A percentile compares a stretch with the other conserved stretches of the same genome.
Conservation (phyloP, 306 rosid species). For the Prunus kanzakura region DNA sequence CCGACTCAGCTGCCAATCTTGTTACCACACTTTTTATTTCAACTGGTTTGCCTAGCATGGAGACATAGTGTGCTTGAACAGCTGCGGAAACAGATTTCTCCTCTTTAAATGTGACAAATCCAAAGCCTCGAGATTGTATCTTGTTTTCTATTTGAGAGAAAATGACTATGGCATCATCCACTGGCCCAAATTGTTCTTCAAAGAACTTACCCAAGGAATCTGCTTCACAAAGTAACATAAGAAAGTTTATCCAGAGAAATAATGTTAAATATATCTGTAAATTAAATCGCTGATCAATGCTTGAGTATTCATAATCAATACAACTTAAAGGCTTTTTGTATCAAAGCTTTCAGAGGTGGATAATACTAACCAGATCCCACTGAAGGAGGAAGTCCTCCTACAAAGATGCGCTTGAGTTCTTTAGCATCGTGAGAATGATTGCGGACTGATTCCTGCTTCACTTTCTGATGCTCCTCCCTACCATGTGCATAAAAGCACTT, state of each 20-base stretch:
- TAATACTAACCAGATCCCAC: constrained; percentile 32
- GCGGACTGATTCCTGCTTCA: constrained; percentile 15
- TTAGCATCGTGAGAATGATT: neutral
- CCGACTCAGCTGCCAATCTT: constrained; percentile 14
- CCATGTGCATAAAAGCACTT: constrained; percentile 35
- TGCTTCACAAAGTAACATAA: constrained; percentile 6
- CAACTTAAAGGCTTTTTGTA: neutral
- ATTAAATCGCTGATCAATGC: neutral
- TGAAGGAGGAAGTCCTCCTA: constrained; percentile 37
- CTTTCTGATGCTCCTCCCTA: constrained; percentile 11
- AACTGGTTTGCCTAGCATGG: constrained; percentile 32
- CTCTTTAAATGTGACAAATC: constrained; percentile 38
- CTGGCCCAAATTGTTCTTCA: constrained; percentile 37
- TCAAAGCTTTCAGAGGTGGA: constrained; percentile 10
- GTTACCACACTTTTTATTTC: constrained; percentile 33
- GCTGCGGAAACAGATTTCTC: constrained; percentile 33
- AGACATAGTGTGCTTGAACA: constrained; percentile 26
- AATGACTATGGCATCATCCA: constrained; percentile 36
- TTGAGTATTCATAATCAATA: neutral
- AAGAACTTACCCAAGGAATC: constrained; percentile 30
- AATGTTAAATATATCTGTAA: neutral
- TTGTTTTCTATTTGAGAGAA: constrained; percentile 21
- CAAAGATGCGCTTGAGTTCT: constrained; percentile 23
- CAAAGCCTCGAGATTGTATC: constrained; percentile 38
- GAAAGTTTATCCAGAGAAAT: neutral